Base-by-base conservation (phyloP, 179 eudicot genomes). In the Vitellaria paradoxa region DNA sequence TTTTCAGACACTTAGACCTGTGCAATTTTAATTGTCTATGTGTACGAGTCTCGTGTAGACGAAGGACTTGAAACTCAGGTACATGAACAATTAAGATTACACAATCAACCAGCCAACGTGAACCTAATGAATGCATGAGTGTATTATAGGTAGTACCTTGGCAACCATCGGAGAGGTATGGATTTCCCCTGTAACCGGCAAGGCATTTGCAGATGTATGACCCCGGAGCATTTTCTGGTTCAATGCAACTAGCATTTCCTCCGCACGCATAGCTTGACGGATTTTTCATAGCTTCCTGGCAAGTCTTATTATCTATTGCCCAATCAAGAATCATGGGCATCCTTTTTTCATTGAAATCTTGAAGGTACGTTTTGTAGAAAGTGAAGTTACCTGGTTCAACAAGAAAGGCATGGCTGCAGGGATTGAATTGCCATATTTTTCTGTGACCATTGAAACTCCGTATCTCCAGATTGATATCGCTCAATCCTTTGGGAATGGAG, bases 101-200 rank as follows among this genome's bases (percentile, higher is more conserved):
- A 15, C 4, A 55, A 18, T 2, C 55, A 9, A 50, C 13, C 13
- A 50, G 15, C 15, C 7, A n/a, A 5, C 60, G 6, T 18, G 20
- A 2, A 68, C 21, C 6, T 12, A 12, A 2, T 18, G 47, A n/a
- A n/a, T 4, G n/a, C 7, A 45, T 4, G 10, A 5, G 23, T 50
- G 50, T 70, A 42, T 42, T 42, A 42, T 42, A 42, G 45, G 45
- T 18, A 7, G 50, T 56, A 72, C 75, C 75, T 72, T 53, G 75
- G 75, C 75, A 72, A 23, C 75, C 75, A 72, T 53, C 46, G 18
- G 18, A 17, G 21, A 56, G 45, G 63, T 50, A 71, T 30, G 75
- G 75, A 14, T 71, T 71, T 11, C 74, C 62, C 20, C 23, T 8
- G 50, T 70, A 70, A 3, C 73, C 56, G 23, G 52, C 12, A 3